Conservation (phyloP, 2,329 filamentous ascomycete species). For the Chrysosphaeria jannelii region DNA sequence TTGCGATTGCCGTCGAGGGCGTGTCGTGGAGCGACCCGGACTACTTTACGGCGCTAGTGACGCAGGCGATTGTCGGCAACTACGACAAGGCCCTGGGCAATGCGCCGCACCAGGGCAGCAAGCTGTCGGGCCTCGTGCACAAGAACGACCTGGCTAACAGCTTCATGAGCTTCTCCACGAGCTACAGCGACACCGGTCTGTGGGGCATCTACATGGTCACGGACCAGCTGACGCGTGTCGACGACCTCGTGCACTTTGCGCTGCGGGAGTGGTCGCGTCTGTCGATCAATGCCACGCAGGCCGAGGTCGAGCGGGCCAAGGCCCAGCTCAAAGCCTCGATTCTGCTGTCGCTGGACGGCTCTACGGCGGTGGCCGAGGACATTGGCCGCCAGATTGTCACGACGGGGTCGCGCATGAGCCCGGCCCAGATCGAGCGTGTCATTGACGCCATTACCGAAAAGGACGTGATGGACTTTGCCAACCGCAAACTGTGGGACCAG, state of each 20-base stretch:
- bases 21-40: constrained; percentile 98
- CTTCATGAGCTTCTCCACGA: constrained; percentile 99
- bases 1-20: constrained; percentile 94
- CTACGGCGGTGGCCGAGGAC: constrained; percentile 89
- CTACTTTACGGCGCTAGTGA: constrained; percentile 94
- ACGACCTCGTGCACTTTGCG: constrained; percentile 93
- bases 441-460: constrained; percentile 77
- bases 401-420: constrained; percentile 70
- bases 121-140: constrained; percentile 83
- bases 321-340: constrained; percentile 97
- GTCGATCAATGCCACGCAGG: constrained; percentile 57
- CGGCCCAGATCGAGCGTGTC: constrained; percentile 79
- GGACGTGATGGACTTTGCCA: constrained; percentile 90
- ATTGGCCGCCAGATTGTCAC: constrained; percentile 97
- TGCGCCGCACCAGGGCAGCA: constrained; percentile 90
- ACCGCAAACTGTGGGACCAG: constrained; percentile 89
- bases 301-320: constrained; percentile 95
- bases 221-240: constrained; percentile 60
- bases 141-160: constrained; percentile 91
- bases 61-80: constrained; percentile 97
- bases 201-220: constrained; percentile 98
- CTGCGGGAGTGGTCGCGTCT: constrained; percentile 96
- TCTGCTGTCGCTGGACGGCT: constrained; percentile 87
- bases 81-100: constrained; percentile 98
- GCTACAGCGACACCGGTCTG: constrained; percentile 97